A percentile compares a stretch with the other conserved stretches of the same genome.
These are phyloP conservation scores for Penicillium verrucosum DNA, from an alignment of 2,329 filamentous ascomycete species.

Conservation along the genomic window DNA sequence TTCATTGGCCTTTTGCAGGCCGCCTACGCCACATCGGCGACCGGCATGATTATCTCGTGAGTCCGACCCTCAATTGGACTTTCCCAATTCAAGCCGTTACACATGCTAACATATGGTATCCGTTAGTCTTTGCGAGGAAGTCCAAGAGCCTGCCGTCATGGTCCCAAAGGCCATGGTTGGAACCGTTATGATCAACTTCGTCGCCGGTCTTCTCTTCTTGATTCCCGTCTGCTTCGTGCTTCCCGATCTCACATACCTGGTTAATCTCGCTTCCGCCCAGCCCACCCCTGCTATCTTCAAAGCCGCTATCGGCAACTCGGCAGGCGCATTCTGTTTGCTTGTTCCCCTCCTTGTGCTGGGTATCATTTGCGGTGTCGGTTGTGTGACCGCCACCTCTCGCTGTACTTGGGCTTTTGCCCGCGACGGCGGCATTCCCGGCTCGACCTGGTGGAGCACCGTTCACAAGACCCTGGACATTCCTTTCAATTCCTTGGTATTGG, in stretches of 20 bases:
- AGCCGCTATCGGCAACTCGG: constrained; percentile 65
- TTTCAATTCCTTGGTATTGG: constrained; percentile 64
- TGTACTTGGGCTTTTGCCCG: constrained; percentile 72
- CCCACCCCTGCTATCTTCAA: constrained; percentile 73
- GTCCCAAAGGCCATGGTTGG: constrained; percentile 68
- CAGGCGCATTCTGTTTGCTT: constrained; percentile 68
- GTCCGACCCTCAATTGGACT: constrained; percentile 27
- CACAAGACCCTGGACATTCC: constrained; percentile 65
- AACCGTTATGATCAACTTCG: constrained; percentile 60
- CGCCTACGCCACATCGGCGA: constrained; percentile 64
- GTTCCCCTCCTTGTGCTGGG: constrained; percentile 66
- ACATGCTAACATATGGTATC: constrained; percentile 10
- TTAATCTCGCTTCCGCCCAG: constrained; percentile 64
- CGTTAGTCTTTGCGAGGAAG: constrained; percentile 63
- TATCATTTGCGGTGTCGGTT: constrained; percentile 67
- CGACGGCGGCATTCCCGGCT: constrained; percentile 69
- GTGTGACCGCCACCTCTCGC: constrained; percentile 66
- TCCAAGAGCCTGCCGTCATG: constrained; percentile 60
- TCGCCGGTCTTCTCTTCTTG: constrained; percentile 64
- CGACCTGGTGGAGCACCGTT: constrained; percentile 62
- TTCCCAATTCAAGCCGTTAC: background rate
- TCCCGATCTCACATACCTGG: constrained; percentile 61
- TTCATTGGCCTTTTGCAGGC: constrained; percentile 67
- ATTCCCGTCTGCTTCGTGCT: constrained; percentile 72
- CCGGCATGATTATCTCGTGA: constrained; percentile 75